Evolutionary conservation across 345 rosid genomes (phyloP).

Genomic region (Lumnitzera littorea): DNA sequence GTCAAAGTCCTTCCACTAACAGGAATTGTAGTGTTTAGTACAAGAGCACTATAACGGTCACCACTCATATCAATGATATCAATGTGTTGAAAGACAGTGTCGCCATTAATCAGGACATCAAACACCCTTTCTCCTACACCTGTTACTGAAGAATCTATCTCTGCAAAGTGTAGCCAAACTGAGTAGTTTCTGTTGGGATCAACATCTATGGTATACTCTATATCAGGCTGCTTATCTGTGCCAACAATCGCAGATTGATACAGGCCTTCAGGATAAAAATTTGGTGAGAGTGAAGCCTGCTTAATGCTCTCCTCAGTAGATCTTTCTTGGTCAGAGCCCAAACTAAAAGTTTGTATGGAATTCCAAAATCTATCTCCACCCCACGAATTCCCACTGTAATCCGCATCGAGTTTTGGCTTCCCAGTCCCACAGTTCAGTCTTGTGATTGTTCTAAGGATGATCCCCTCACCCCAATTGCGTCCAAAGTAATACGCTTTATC

Average conservation of each 20-base stretch:
- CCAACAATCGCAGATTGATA: conserved; percentile 76
- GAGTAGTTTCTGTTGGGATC: conserved; percentile 92
- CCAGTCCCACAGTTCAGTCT: conserved; percentile 80
- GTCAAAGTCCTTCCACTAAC: conserved; percentile 82
- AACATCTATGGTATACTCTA: conserved; percentile 66
- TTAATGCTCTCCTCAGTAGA: conserved; percentile 65
- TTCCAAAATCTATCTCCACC: conserved; percentile 99
- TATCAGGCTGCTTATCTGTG: conserved; percentile 59
- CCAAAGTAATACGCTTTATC: conserved; percentile 67
- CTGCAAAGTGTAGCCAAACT: conserved; percentile 91
- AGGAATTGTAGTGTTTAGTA: conserved; percentile 71
- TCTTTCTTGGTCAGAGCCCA: conserved; percentile 45
- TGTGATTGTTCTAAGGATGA: conserved; percentile 60
- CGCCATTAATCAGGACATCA: conserved; percentile 75
- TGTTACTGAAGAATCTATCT: conserved; percentile 68
- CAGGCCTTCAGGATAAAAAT: conserved; percentile 81
- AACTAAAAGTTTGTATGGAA: conserved; percentile 49
- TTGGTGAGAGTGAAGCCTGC: conserved; percentile 62
- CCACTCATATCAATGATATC: conserved; percentile 72
- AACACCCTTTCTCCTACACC: conserved; percentile 69
- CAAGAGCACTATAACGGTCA: conserved; percentile 57
- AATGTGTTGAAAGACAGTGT: conserved; percentile 36
- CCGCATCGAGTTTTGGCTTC: conserved; percentile 59
- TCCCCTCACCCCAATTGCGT: conserved; percentile 41
- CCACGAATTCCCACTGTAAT: conserved; percentile 78